These are phyloP conservation scores for Trichoderma parareesei DNA, from an alignment of 495 filamentous ascomycete genomes.

Conservation along the genomic window DNA sequence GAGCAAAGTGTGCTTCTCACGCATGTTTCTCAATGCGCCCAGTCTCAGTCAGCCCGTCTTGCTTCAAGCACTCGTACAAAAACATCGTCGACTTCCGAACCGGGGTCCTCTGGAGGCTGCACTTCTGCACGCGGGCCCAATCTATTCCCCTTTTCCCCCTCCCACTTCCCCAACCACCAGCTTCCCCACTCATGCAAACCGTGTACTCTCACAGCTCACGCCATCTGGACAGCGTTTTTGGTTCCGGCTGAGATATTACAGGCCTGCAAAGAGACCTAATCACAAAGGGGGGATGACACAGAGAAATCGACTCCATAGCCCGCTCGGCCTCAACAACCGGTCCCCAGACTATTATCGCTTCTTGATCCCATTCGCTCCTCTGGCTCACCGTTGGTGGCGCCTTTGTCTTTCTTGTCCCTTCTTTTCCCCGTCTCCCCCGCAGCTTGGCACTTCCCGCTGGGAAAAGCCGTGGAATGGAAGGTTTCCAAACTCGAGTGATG, in stretches of 20 bases:
- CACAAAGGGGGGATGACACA: background rate
- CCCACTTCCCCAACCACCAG: background rate
- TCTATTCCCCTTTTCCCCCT: too few relatives aligned
- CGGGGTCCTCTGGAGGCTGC: background rate
- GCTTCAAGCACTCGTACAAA: background rate
- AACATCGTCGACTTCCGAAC: slow-evolving; percentile 7
- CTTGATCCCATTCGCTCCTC: background rate
- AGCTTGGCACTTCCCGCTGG: background rate
- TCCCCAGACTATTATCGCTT: background rate
- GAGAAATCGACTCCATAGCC: background rate
- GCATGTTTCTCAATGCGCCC: too few relatives aligned
- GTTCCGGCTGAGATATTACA: too few relatives aligned
- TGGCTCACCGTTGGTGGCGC: background rate
- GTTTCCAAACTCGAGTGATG: background rate
- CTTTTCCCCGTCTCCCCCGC: background rate
- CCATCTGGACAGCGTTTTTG: background rate
- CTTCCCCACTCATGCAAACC: background rate
- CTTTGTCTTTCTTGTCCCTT: background rate
- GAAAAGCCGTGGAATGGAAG: background rate
- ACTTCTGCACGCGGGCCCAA: background rate
- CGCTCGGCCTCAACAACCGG: background rate
- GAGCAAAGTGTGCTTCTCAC: background rate
- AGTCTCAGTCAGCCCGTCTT: background rate
- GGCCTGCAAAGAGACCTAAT: background rate
- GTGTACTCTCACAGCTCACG: background rate